These are phyloP conservation scores for Stygiomarasmius scandens DNA, from an alignment of 1,284 basidiomycete species.

Conservation along the genomic window DNA sequence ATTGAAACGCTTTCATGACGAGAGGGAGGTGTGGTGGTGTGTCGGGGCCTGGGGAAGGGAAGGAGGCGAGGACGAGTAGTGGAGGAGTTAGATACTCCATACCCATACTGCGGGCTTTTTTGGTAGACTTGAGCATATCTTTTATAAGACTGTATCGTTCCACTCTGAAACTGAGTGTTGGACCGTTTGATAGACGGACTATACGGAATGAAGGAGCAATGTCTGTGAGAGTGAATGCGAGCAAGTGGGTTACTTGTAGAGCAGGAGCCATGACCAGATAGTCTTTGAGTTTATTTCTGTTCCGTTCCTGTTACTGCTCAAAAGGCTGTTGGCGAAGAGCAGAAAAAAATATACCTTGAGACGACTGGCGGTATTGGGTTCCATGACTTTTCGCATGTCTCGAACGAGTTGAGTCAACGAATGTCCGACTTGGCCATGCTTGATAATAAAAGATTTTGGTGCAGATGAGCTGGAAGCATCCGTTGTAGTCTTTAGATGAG, in stretches of 20 bases:
- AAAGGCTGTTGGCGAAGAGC: constrained; percentile 6
- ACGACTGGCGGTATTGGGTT: constrained; percentile 94
- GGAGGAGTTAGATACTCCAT: constrained; percentile 88
- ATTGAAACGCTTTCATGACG: constrained; percentile 86
- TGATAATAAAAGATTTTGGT: constrained; percentile 89
- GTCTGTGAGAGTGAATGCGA: constrained; percentile 89
- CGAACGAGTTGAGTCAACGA: constrained; percentile 89
- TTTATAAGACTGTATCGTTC: constrained; percentile 92
- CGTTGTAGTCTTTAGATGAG: constrained; percentile 71
- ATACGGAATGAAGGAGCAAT: constrained; percentile 87
- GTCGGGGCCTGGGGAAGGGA: constrained; percentile 70
- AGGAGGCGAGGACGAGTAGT: constrained; percentile 76
- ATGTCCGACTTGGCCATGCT: constrained; percentile 89
- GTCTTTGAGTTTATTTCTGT: constrained; percentile 92
- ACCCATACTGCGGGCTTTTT: constrained; percentile 74
- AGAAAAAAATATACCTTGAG: constrained; percentile 63
- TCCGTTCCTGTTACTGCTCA: constrained; percentile 72
- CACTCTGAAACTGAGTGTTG: constrained; percentile 92
- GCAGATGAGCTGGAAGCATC: constrained; percentile 28
- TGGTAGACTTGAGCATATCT: constrained; percentile 74
- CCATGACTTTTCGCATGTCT: constrained; percentile 95
- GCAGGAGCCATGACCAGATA: constrained; percentile 93
- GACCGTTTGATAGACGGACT: constrained; percentile 88
- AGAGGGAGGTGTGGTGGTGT: constrained; percentile 74
- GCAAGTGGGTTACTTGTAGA: constrained; percentile 90